phyloP scores from a whole-genome alignment of 2,329 filamentous ascomycete genomes.

The Mollisiaceae sp. region DNA sequence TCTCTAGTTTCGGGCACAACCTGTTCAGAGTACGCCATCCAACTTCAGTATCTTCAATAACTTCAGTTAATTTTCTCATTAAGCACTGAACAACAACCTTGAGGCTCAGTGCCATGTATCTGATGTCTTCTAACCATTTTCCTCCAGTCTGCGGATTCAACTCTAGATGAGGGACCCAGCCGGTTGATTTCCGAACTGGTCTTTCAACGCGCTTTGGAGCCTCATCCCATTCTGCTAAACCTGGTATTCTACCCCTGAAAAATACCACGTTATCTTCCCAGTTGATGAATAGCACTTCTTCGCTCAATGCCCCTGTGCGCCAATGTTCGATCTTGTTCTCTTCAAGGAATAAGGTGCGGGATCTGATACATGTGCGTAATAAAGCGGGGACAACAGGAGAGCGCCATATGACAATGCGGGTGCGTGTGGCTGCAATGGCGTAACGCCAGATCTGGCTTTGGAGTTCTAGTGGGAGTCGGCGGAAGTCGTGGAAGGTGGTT shows the following conservation, averaged over 20 bases:
- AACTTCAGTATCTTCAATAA: too few relatives aligned
- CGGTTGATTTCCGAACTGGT: neutral
- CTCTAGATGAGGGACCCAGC: neutral
- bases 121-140: neutral
- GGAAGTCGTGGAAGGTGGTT: neutral
- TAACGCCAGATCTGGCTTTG: neutral
- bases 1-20: neutral
- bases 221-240: neutral
- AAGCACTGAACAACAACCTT: neutral
- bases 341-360: neutral
- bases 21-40: too few relatives aligned
- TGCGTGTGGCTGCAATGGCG: neutral
- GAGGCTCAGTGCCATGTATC: neutral
- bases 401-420: neutral
- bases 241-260: neutral
- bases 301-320: neutral
- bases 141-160: neutral
- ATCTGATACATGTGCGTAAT: neutral
- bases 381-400: neutral
- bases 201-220: neutral
- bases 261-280: neutral
- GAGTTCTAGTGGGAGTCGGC: neutral
- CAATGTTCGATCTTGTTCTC: neutral
- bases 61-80: too few relatives aligned
- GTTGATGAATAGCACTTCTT: neutral